These are phyloP conservation scores for Solanum chilense DNA, from an alignment of 257 asterid species.

Conservation along the genomic window DNA sequence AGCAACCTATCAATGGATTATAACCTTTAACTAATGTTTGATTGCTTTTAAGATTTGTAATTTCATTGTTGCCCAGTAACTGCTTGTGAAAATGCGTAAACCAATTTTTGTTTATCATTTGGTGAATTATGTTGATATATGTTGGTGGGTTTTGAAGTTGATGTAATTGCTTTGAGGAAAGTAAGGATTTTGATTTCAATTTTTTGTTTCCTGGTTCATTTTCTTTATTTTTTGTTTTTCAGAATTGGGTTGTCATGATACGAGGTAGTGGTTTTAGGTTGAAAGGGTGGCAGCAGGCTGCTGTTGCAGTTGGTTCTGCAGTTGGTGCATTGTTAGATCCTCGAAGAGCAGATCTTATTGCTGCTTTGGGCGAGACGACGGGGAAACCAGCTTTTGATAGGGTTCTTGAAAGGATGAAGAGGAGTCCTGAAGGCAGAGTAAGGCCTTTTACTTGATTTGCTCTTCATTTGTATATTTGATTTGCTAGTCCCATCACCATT, in stretches of 20 bases:
- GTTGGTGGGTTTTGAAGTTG: background rate
- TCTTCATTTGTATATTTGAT: background rate
- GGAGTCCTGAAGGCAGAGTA: constrained; percentile 72
- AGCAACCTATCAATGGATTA: background rate
- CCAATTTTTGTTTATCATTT: background rate
- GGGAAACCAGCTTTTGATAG: constrained; percentile 81
- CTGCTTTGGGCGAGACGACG: constrained; percentile 93
- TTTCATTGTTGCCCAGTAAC: background rate
- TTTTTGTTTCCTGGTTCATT: background rate
- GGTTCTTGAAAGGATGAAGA: constrained; percentile 79
- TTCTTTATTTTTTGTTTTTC: background rate
- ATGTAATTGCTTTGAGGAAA: background rate
- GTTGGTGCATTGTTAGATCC: constrained; percentile 86
- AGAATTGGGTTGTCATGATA: constrained; percentile 24
- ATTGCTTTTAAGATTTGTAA: background rate
- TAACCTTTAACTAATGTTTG: background rate
- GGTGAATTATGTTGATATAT: background rate
- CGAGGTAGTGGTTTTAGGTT: constrained; percentile 43
- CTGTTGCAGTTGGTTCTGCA: constrained; percentile 91
- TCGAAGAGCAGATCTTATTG: constrained; percentile 82
- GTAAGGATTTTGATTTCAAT: background rate
- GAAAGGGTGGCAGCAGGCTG: constrained; percentile 87
- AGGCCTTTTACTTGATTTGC: background rate
- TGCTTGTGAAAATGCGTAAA: background rate
- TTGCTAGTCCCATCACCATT: background rate